Evolutionary conservation across 306 rosid species (phyloP).

Genomic region (Lupinus albus): DNA sequence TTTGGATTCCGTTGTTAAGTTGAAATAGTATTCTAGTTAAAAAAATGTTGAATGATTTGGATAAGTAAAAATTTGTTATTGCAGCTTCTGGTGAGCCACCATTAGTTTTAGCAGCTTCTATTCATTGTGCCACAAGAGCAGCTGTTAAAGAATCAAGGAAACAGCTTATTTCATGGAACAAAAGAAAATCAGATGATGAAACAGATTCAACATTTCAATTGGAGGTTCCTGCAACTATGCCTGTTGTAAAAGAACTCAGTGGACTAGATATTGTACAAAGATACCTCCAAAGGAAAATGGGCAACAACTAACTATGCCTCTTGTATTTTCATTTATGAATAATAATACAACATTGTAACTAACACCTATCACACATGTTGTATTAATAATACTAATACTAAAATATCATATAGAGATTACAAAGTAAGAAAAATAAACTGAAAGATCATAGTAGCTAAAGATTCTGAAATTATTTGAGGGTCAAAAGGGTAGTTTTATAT

Average conservation of each 20-base stretch:
- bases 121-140: conserved; percentile 89
- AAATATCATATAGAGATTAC: no score
- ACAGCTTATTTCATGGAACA: conserved; percentile 71
- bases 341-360: no score
- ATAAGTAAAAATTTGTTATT: conserved; percentile 32
- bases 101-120: conserved; percentile 73
- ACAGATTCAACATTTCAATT: conserved; percentile 52
- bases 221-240: conserved; percentile 87
- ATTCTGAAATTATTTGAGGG: no score
- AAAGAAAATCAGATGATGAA: conserved; percentile 43
- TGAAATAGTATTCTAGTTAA: no score
- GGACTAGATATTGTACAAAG: conserved; percentile 75
- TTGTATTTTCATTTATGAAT: no score
- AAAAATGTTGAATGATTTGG: background rate
- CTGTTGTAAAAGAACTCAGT: conserved; percentile 75
- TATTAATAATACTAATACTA: no score
- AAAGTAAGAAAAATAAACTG: no score
- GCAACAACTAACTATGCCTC: no score
- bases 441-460: no score
- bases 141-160: conserved; percentile 76
- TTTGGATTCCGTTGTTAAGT: no score
- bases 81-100: conserved; percentile 99
- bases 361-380: no score
- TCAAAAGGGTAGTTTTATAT: no score
- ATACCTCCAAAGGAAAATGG: conserved; percentile 72